Evolutionary conservation across 2,329 filamentous ascomycete species (phyloP), one percentile per base, ranked within the genome.

Genomic region (Penicillium sp.): DNA sequence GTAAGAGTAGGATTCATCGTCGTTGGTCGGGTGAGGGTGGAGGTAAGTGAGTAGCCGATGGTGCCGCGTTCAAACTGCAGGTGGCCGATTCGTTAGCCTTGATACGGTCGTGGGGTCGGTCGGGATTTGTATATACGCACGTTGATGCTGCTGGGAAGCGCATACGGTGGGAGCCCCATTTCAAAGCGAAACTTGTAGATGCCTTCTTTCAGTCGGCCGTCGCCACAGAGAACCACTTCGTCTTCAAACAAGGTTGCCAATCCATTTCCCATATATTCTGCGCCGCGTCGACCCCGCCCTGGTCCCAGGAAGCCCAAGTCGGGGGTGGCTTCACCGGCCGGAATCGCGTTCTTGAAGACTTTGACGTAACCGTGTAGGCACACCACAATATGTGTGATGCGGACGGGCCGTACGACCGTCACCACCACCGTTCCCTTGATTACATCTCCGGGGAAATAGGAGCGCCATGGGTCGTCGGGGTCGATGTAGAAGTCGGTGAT

Each of bases 51-150:
- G 75, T 97, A 99, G 18, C 89, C 88, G 65, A 99, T 91, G 2
- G 91, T 92, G 34, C 94, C 94, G 69, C 93, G 87, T 75, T 97
- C 94, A 73, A 99, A 99, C 92, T 97, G 57, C 43, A 53, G 27
- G 7, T 29, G 32, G 21, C 44, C 44, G 18, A 36, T 24, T 31
- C 11, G 31, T 61, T 45, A 58, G 54, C 22, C 22, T n/a, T 54
- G n/a, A 13, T 43, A 16, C 5, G 36, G 13, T 40, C 38, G 5
- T 22, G 18, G 54, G 36, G 36, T 39, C 42, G 13, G 45, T 31
- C 40, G n/a, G 55, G 44, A 29, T 53, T 44, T 49, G 38, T 46
- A 40, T 46, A 40, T 45, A 80, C 90, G 69, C 83, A 97, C 93
- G 76, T 96, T 92, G 68, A 99, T 93, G 72, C 93, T 97, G 74